phyloP scores from a whole-genome alignment of 164 flowering plant species.

The Kalanchoe fedtschenkoi region DNA sequence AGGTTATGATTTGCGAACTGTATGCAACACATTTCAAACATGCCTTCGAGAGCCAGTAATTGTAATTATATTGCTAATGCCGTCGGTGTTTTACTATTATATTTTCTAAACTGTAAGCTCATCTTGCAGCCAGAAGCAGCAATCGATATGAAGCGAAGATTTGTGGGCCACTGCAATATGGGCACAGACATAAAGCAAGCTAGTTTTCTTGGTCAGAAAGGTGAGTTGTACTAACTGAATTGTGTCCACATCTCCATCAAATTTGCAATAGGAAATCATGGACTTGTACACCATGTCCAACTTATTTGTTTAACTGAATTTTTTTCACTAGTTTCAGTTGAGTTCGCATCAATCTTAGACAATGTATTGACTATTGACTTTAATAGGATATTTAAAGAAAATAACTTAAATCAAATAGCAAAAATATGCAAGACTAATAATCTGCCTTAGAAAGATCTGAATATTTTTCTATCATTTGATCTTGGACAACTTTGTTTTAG shows the following conservation, averaged over 20 bases:
- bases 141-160: constrained; percentile 84
- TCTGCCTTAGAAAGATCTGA: no score
- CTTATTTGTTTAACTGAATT: neutral
- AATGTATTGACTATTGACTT: no score
- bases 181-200: constrained; percentile 99
- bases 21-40: neutral
- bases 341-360: neutral
- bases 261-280: neutral
- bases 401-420: neutral
- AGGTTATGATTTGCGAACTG: constrained; percentile 33
- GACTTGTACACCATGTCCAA: neutral
- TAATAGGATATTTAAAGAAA: neutral
- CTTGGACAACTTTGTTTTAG: neutral
- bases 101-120: constrained; percentile 6
- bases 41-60: neutral
- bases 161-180: constrained; percentile 85
- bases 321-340: neutral
- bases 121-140: constrained; percentile 61
- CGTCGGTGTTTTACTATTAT: neutral
- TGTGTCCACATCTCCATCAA: neutral
- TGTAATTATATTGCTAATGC: neutral
- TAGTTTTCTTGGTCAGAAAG: constrained; percentile 85
- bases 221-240: constrained; percentile 17
- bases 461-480: no score
- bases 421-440: no score